Evolutionary conservation across 108 stramenopile species (phyloP).

Genomic region (Cyclotella kingstonii): DNA sequence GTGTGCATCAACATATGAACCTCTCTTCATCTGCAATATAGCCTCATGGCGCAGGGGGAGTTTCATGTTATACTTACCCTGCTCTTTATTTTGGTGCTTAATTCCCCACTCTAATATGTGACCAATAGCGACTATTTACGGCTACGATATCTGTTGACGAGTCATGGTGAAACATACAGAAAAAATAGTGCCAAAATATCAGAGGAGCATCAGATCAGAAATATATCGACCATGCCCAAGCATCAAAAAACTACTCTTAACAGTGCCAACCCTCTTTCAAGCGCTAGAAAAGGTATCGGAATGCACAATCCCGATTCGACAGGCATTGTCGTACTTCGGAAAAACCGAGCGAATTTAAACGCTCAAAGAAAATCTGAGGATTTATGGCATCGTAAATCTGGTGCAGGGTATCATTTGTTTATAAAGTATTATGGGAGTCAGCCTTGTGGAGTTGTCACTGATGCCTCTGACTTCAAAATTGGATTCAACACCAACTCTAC

Average conservation of each 20-base stretch:
- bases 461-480: neutral
- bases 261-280: constrained; percentile 24
- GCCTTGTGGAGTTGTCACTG: constrained; percentile 48
- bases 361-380: constrained; percentile 7
- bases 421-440: constrained; percentile 63
- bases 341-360: neutral
- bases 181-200: too few species aligned
- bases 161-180: too few species aligned
- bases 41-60: too few species aligned
- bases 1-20: too few species aligned
- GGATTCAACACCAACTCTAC: neutral
- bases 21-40: too few species aligned
- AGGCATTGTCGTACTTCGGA: neutral
- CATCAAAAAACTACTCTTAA: neutral
- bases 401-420: constrained; percentile 62
- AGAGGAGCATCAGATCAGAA: too few species aligned
- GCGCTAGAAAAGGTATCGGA: constrained; percentile 25
- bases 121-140: too few species aligned
- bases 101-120: too few species aligned
- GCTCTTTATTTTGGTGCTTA: too few species aligned
- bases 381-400: constrained; percentile 72
- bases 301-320: neutral
- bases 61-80: too few species aligned
- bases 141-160: too few species aligned
- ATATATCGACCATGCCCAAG: constrained; percentile 8